Base-by-base conservation (phyloP, 2,329 filamentous ascomycete genomes). In the Cytospora paraplurivora region DNA sequence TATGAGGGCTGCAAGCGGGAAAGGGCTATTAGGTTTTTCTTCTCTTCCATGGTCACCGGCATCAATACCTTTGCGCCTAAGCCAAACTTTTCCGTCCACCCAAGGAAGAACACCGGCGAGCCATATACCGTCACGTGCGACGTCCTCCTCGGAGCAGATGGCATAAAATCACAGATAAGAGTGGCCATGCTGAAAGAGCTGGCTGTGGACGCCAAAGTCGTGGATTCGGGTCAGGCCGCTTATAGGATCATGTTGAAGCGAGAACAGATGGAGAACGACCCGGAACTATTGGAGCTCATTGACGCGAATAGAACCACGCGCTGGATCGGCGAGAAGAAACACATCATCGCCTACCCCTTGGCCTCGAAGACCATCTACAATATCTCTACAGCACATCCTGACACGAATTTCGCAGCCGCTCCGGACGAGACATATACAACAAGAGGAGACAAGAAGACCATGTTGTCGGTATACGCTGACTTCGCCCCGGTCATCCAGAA, bases 301-400 rank as follows among this genome's bases (percentile, higher is more conserved):
- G 79, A 86, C 52, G 78, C 78, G 17, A 82, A 87, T 62, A 76
- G 77, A 7, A 86, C 85, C 0, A 83, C 82, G 1, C 79, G 87
- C 47, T 90, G 85, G 84, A 87, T 89, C 57, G 87, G 87, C n/a
- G 82, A 84, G 63, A 84, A 84, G 70, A 79, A 85, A 4, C 88
- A 90, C 68, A 85, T 89, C 66, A 89, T 90, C 70, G 87, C 85
- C 1, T 90, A 90, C 69, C 82, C 87, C 0, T 81, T 90, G 35
- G 81, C 83, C 61, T 80, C 81, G 67, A 86, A 89, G 69, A 80
- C 81, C 17, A 84, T 89, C 63, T 89, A 89, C 77, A 90, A 90
- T 74, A 74, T 90, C 49, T 86, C 83, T 13, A 87, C 86, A 1
- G 78, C 82, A 0, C 86, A 89, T 66, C 84, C 85, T 0, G 85